These are phyloP conservation scores for Pichiaceae sp. DNA, from an alignment of 1,139 yeast species.

Conservation along the genomic window DNA sequence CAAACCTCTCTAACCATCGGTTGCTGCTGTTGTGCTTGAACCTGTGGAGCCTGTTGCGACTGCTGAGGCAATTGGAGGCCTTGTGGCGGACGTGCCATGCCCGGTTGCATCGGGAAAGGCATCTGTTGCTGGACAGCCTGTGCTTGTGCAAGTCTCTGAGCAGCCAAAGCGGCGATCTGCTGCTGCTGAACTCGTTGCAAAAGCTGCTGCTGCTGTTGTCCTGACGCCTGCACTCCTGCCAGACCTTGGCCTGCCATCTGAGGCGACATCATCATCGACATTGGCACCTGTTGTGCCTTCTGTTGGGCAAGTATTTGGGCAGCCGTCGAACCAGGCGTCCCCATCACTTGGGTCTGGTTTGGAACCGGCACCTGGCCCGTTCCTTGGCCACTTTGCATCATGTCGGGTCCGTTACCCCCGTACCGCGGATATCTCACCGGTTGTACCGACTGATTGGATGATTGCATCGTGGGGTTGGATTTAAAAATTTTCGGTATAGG, in stretches of 20 bases:
- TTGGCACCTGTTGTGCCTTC: constrained; percentile 13
- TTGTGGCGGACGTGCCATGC: constrained; percentile 24
- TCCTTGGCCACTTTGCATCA: not conserved
- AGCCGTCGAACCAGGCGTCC: constrained; percentile 1
- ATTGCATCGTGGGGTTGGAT: no score
- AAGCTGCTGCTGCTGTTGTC: constrained; percentile 11
- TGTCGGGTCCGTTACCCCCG: not conserved
- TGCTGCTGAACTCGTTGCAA: constrained; percentile 13
- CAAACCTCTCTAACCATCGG: constrained; percentile 67
- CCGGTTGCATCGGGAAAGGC: constrained; percentile 1
- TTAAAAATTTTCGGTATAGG: no score
- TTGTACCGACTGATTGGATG: not conserved
- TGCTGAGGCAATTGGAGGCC: constrained; percentile 6
- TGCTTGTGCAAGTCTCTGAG: constrained; percentile 31
- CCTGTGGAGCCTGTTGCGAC: constrained; percentile 2
- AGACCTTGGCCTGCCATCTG: constrained; percentile 8
- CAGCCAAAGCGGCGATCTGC: constrained; percentile 16
- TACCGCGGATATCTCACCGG: not conserved
- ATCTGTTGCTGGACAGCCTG: constrained; percentile 19
- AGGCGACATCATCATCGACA: constrained; percentile 23
- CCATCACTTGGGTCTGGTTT: not conserved
- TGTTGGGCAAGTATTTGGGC: constrained; percentile 15
- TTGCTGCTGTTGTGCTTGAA: constrained; percentile 4
- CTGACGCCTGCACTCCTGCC: constrained; percentile 1
- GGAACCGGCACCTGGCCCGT: not conserved